phyloP scores from a whole-genome alignment of 768 basidiomycete species.

The Boletus subcaerulescens region DNA sequence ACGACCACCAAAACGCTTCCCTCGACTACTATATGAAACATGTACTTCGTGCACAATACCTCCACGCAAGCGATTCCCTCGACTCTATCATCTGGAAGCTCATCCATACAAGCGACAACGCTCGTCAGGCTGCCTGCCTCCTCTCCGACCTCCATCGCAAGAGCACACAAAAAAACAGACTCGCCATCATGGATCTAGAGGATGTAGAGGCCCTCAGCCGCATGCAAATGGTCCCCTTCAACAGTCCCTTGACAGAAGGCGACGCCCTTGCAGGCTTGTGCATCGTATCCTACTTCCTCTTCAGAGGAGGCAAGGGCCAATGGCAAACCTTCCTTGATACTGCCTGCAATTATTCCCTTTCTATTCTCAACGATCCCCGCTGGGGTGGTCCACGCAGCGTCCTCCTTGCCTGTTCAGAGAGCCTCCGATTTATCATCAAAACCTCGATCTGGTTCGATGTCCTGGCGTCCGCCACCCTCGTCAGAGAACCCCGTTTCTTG shows the following conservation, averaged over 20 bases:
- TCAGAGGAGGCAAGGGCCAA: slow-evolving; percentile 68
- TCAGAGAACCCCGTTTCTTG: slow-evolving; percentile 55
- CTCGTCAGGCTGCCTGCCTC: slow-evolving; percentile 58
- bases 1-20: slow-evolving; percentile 17
- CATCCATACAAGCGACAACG: slow-evolving; percentile 43
- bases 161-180: slow-evolving; percentile 26
- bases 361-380: slow-evolving; percentile 39
- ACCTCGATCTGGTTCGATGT: slow-evolving; percentile 89
- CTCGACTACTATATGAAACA: slow-evolving; percentile 52
- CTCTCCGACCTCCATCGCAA: slow-evolving; percentile 58
- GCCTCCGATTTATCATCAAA: slow-evolving; percentile 71
- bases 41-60: slow-evolving; percentile 67
- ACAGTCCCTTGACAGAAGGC: slow-evolving; percentile 43
- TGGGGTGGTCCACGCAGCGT: slow-evolving; percentile 43
- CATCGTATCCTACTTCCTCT: slow-evolving; percentile 72
- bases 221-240: slow-evolving; percentile 20
- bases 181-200: slow-evolving; percentile 17
- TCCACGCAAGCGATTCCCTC: slow-evolving; percentile 54
- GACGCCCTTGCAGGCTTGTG: slow-evolving; percentile 80
- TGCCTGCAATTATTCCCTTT: slow-evolving; percentile 53
- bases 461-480: slow-evolving; percentile 71
- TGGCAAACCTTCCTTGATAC: slow-evolving; percentile 69
- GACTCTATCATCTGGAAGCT: slow-evolving; percentile 49
- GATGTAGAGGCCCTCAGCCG: slow-evolving; percentile 26
- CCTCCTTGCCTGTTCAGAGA: slow-evolving; percentile 45